A percentile compares a stretch with the other conserved stretches of the same genome.
These are phyloP conservation scores for Epichloe glyceriae DNA, from an alignment of 2,329 filamentous ascomycete genomes.

Conservation along the genomic window DNA sequence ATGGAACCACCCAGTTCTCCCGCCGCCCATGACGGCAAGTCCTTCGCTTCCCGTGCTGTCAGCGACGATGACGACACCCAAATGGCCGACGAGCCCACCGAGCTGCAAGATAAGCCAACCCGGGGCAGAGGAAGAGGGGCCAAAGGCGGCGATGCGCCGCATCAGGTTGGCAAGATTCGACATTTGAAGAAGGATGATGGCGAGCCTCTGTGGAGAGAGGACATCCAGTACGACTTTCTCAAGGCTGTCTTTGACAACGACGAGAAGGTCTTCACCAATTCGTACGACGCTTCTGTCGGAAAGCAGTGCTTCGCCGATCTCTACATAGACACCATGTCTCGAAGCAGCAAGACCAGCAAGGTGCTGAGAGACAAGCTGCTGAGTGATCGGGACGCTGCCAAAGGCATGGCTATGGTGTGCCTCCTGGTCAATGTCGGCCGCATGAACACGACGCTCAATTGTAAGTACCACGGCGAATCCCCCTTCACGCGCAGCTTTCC, in stretches of 20 bases:
- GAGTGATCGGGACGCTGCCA: slow-evolving; percentile 79
- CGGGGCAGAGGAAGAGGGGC: slow-evolving; percentile 23
- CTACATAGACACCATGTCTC: slow-evolving; percentile 96
- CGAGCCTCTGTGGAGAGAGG: slow-evolving; percentile 72
- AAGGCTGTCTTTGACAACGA: slow-evolving; percentile 68
- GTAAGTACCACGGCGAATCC: slow-evolving; percentile 37
- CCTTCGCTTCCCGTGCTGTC: slow-evolving; percentile 30
- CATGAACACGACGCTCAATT: slow-evolving; percentile 98
- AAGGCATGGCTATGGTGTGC: slow-evolving; percentile 99
- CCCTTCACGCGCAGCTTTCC: neutral
- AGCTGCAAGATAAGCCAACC: slow-evolving; percentile 27
- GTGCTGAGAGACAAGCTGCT: slow-evolving; percentile 93
- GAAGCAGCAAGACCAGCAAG: slow-evolving; percentile 98
- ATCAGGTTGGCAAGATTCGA: slow-evolving; percentile 54
- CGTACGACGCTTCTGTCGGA: slow-evolving; percentile 55
- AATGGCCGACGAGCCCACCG: slow-evolving; percentile 30
- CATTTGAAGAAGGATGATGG: slow-evolving; percentile 84
- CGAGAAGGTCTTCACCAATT: slow-evolving; percentile 71
- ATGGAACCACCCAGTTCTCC: slow-evolving; percentile 34
- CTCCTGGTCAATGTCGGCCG: slow-evolving; percentile 90
- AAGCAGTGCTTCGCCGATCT: slow-evolving; percentile 83
- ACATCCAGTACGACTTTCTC: slow-evolving; percentile 83
- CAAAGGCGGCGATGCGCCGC: slow-evolving; percentile 21
- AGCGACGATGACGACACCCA: slow-evolving; percentile 36
- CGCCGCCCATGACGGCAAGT: slow-evolving; percentile 27